A percentile compares a stretch with the other conserved stretches of the same genome.
Evolutionary conservation across 352 stramenopile species (phyloP).

Genomic region (Phytophthora multivora): DNA sequence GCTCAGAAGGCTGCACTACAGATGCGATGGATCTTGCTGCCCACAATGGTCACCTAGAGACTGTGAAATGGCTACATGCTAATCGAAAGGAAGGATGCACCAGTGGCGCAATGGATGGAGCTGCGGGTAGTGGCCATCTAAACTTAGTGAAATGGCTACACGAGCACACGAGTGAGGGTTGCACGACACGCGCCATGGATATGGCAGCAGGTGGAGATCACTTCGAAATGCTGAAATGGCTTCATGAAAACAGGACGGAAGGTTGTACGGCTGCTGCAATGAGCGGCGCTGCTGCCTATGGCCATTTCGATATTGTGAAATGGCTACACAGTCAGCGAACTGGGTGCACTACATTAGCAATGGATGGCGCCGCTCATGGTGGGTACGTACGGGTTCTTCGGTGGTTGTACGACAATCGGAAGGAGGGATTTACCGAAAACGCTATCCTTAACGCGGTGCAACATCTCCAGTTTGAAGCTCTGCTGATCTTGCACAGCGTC

Average conservation of each 20-base stretch:
- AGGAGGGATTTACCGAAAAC: conserved; percentile 15
- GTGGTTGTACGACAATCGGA: conserved; percentile 18
- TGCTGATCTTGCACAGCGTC: conserved; percentile 16
- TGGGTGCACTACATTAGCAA: conserved; percentile 9
- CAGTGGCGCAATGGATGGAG: conserved; percentile 7
- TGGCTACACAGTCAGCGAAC: conserved; percentile 11
- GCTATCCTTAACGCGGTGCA: no score
- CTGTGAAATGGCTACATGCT: conserved; percentile 18
- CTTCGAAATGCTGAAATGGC: conserved; percentile 12
- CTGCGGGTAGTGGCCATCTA: conserved; percentile 13
- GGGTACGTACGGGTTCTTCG: conserved; percentile 9
- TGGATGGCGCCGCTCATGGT: conserved; percentile 4
- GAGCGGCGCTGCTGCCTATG: conserved; percentile 9
- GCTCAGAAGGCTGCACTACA: conserved; percentile 1
- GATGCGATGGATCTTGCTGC: conserved; percentile 16
- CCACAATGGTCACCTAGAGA: conserved; percentile 9
- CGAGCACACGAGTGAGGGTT: conserved; percentile 7
- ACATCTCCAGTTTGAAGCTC: conserved; percentile 3
- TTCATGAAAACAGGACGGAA: conserved; percentile 10
- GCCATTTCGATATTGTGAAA: conserved; percentile 3
- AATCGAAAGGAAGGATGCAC: conserved; percentile 12
- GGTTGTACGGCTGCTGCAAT: conserved; percentile 12
- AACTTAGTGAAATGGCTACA: conserved; percentile 18
- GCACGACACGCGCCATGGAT: background rate
- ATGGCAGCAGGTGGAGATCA: background rate